Percentiles rank a stretch among this genome's conserved stretches.
Conservation (phyloP, 2,329 filamentous ascomycete genomes). For the Pseudopyricularia javanii region DNA sequence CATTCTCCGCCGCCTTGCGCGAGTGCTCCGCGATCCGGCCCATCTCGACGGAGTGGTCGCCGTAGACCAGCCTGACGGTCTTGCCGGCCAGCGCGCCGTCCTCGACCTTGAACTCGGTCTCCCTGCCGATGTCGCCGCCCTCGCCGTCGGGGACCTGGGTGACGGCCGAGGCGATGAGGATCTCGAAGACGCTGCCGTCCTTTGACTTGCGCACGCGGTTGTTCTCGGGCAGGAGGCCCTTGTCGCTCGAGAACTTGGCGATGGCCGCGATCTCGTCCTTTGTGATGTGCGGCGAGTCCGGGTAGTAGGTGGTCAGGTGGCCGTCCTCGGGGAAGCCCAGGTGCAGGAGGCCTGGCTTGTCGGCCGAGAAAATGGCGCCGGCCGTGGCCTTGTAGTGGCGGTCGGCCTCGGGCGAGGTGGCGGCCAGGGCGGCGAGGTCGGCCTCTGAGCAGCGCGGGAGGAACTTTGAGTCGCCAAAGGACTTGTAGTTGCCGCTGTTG, state of each 20-base stretch:
- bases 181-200: constrained; percentile 44
- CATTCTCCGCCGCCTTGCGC: constrained; percentile 54
- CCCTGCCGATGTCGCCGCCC: constrained; percentile 53
- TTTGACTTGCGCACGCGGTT: constrained; percentile 58
- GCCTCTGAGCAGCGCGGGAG: constrained; percentile 57
- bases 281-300: constrained; percentile 60
- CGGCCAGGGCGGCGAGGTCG: constrained; percentile 52
- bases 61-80: constrained; percentile 59
- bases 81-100: constrained; percentile 52
- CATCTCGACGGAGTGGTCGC: constrained; percentile 65
- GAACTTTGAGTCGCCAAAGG: constrained; percentile 77
- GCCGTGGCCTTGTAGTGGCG: constrained; percentile 55
- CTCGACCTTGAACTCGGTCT: constrained; percentile 46
- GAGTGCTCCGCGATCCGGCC: constrained; percentile 53
- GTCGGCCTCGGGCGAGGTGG: constrained; percentile 42
- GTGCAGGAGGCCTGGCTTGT: constrained; percentile 55
- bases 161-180: constrained; percentile 61
- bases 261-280: constrained; percentile 63
- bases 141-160: constrained; percentile 47
- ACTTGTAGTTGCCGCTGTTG: constrained; percentile 77
- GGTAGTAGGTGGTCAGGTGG: constrained; percentile 75
- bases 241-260: constrained; percentile 60
- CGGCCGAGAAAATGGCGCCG: constrained; percentile 60
- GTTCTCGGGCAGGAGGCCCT: constrained; percentile 59
- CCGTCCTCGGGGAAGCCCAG: constrained; percentile 63